phyloP scores from a whole-genome alignment of 179 eudicot genomes.

The Silene vulgaris region DNA sequence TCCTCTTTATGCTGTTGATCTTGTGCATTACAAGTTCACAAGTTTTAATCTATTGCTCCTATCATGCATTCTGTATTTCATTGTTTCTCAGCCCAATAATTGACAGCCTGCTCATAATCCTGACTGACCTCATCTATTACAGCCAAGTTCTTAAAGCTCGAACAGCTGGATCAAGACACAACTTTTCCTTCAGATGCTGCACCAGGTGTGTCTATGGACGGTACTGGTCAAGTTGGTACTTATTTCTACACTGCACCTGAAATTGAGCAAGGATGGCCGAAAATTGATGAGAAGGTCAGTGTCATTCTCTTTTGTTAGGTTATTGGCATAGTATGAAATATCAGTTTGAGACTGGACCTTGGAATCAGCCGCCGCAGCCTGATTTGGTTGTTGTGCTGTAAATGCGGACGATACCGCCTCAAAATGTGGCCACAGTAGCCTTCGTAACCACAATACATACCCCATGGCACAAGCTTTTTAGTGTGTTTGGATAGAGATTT shows the following conservation, averaged over 20 bases:
- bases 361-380: background rate
- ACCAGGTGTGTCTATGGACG: slow-evolving; percentile 68
- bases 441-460: background rate
- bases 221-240: slow-evolving; percentile 91
- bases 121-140: slow-evolving; percentile 27
- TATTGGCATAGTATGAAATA: slow-evolving; percentile 2
- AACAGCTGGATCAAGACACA: slow-evolving; percentile 79
- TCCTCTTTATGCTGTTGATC: background rate
- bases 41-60: background rate
- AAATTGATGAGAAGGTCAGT: slow-evolving; percentile 84
- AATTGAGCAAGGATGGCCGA: slow-evolving; percentile 98
- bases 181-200: slow-evolving; percentile 57
- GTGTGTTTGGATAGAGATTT: background rate
- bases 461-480: background rate
- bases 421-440: background rate
- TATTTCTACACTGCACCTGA: slow-evolving; percentile 97
- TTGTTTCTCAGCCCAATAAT: background rate
- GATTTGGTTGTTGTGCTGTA: background rate
- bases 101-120: slow-evolving; percentile 1
- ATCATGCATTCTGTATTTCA: background rate
- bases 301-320: slow-evolving; percentile 13
- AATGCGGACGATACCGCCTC: background rate
- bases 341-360: background rate
- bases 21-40: background rate
- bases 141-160: slow-evolving; percentile 92